Evolutionary conservation across 306 rosid species (phyloP).

Genomic region (Vicia faba): DNA sequence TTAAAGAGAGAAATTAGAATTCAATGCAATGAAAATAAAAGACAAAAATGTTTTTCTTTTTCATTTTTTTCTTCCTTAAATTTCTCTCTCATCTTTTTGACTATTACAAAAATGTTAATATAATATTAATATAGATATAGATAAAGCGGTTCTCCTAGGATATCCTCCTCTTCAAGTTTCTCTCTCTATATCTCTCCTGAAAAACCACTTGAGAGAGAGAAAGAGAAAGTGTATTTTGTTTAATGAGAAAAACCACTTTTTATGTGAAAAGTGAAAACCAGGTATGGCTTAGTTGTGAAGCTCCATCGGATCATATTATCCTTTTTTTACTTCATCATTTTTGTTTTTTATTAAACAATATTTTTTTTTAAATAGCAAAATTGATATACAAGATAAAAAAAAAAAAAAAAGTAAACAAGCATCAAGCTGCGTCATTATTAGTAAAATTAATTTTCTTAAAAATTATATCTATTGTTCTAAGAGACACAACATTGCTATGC

Average conservation of each 20-base stretch:
- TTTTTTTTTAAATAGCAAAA: no score
- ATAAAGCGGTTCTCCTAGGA: constrained; percentile 54
- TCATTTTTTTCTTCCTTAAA: neutral
- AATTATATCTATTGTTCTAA: no score
- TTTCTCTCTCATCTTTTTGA: constrained; percentile 27
- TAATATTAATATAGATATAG: constrained; percentile 8
- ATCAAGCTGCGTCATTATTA: no score
- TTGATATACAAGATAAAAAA: no score
- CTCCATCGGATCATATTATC: no score
- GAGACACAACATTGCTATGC: no score
- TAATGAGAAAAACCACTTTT: constrained; percentile 23
- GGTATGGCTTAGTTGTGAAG: constrained; percentile 33
- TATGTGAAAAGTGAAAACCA: constrained; percentile 32
- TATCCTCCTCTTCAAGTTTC: constrained; percentile 36
- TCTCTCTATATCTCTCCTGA: neutral
- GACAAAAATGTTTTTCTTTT: constrained; percentile 38
- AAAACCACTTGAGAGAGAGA: constrained; percentile 18
- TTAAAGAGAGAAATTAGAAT: constrained; percentile 37
- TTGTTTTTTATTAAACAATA: no score
- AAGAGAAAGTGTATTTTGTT: constrained; percentile 24
- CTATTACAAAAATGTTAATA: neutral
- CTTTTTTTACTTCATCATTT: no score
- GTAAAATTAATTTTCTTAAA: no score
- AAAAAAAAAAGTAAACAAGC: no score
- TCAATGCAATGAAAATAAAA: constrained; percentile 52